Percentiles rank a stretch among this genome's conserved stretches.
phyloP scores from a whole-genome alignment of 306 rosid genomes.

The Prinsepia uniflora region DNA sequence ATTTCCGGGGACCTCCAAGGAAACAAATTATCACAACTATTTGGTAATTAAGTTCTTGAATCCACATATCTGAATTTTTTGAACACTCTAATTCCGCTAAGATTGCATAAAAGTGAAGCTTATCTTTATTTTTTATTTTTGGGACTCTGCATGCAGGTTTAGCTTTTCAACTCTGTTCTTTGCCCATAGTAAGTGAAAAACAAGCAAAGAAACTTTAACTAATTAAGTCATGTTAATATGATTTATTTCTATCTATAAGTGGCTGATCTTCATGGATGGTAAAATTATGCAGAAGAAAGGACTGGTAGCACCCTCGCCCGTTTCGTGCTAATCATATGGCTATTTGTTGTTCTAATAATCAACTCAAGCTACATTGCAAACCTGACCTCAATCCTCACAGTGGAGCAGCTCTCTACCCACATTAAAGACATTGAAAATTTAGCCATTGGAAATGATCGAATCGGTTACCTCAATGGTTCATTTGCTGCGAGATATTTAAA shows the following conservation, averaged over 20 bases:
- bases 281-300: conserved; percentile 24
- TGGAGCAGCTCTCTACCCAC: conserved; percentile 60
- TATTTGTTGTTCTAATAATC: conserved; percentile 28
- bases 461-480: conserved; percentile 49
- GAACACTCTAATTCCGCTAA: background rate
- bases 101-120: too few relatives aligned
- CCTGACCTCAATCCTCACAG: conserved; percentile 42
- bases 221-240: background rate
- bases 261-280: background rate
- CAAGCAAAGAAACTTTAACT: too few relatives aligned
- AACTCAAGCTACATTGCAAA: conserved; percentile 34
- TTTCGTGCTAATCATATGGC: conserved; percentile 31
- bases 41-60: conserved; percentile 17
- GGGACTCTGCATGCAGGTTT: conserved; percentile 47
- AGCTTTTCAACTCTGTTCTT: conserved; percentile 63
- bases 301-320: conserved; percentile 26
- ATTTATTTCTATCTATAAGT: background rate
- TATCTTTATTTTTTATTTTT: conserved; percentile 14
- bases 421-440: conserved; percentile 66
- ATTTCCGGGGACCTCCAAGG: conserved; percentile 66
- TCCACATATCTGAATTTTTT: background rate
- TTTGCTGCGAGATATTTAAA: conserved; percentile 44
- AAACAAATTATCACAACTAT: conserved; percentile 39
- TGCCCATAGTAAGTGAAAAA: conserved; percentile 26
- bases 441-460: conserved; percentile 41